A percentile compares a stretch with the other conserved stretches of the same genome.
These are phyloP conservation scores for Byssochlamys sp. DNA, from an alignment of 2,329 filamentous ascomycete genomes.

Conservation along the genomic window DNA sequence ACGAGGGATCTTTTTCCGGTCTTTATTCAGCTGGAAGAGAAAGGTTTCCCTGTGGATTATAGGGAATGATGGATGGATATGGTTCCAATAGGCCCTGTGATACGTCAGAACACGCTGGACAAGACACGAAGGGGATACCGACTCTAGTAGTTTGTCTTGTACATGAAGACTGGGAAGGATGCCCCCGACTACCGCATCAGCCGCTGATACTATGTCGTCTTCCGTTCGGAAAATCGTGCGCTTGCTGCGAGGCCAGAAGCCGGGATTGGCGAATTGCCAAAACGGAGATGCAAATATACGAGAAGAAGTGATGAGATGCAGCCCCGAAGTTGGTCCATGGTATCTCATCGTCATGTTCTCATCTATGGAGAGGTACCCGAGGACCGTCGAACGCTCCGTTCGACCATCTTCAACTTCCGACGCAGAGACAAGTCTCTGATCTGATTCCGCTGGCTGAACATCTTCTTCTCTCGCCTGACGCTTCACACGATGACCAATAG, in stretches of 20 bases:
- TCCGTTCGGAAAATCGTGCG: conserved; percentile 5
- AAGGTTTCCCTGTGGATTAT: conserved; percentile 7
- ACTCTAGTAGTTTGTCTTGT: conserved; percentile 7
- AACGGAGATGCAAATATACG: conserved; percentile 7
- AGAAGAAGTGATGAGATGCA: conserved; percentile 5
- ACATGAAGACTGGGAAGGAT: conserved; percentile 5
- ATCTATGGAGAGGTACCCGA: conserved; percentile 6
- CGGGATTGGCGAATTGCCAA: conserved; percentile 7
- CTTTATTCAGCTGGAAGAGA: conserved; percentile 6
- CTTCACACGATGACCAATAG: background rate
- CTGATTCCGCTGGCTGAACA: background rate
- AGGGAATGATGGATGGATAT: conserved; percentile 6
- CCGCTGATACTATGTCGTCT: conserved; percentile 6
- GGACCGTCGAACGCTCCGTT: conserved; percentile 5
- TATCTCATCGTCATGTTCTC: conserved; percentile 9
- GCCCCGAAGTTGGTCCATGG: conserved; percentile 5
- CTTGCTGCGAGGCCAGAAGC: conserved; percentile 7
- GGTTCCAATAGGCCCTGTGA: conserved; percentile 4
- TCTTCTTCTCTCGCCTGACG: background rate
- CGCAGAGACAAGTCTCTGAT: background rate
- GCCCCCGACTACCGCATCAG: conserved; percentile 5
- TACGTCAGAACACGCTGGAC: background rate
- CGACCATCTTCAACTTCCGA: background rate
- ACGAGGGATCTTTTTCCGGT: conserved; percentile 5
- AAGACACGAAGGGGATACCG: background rate